Evolutionary conservation across 352 stramenopile genomes (phyloP), one percentile per base, ranked within the genome.

Genomic region (Pythium periplocum): DNA sequence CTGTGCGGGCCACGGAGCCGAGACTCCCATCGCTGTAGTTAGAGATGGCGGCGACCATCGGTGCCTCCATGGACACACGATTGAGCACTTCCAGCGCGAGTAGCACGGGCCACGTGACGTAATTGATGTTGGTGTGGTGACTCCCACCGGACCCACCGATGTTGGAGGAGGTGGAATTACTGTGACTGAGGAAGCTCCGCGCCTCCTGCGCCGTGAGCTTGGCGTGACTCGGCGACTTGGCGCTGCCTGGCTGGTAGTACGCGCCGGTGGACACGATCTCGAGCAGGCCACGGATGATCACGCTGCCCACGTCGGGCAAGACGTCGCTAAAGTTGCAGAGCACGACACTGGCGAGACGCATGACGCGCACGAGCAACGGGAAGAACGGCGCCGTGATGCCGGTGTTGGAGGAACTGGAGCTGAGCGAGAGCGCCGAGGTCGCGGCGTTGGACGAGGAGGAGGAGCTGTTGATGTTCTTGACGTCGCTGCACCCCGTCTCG

Each of bases 101-200:
- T 12, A 95, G 50, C 8, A 93, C 84, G 2, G 78, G 83, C 84
- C 84, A 95, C 34, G 84, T 92, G 44, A 95, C 84, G 34, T 83
- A 94, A 61, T 77, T 92, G 7, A 81, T 66, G 38, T 61, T 68
- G 36, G 26, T 71, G 40, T 26, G 48, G 10, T 31, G 50, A 11
- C 48, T 65, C 2, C 51, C 53, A 40, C 53, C 41, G 2, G 59
- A 62, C n/a, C 54, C 30, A 17, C 53, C 59, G 6, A 49, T 4
- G 30, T 17, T 69, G 6, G 62, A 69, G 0, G 66, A 73, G n/a
- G 59, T 60, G 1, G 50, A 61, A 4, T 68, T 63, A 1, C 39
- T 52, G 52, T 82, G 67, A 9, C 62, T 71, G 30, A 87, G 51
- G 45, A 91, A 87, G n/a, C 76, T 85, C 45, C 85, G 86, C 7